phyloP scores from a whole-genome alignment of 1,139 yeast genomes.

The Keqinozyma sinolaborantium region DNA sequence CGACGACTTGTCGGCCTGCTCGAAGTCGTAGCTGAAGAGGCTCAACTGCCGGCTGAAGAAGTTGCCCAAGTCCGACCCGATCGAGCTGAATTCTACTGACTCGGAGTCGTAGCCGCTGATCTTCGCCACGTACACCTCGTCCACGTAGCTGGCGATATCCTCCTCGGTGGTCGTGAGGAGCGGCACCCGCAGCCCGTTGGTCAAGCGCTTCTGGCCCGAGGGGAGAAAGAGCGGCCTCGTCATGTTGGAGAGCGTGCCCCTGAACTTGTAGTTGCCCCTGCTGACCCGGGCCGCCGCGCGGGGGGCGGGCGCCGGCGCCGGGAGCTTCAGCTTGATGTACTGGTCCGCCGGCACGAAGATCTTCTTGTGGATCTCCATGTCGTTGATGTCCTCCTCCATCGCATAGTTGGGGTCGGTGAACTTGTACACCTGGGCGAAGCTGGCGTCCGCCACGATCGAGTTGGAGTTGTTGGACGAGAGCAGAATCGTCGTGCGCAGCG shows the following conservation, averaged over 20 bases:
- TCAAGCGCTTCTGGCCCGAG: conserved; percentile 10
- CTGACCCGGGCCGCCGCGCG: conserved; percentile 13
- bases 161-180: conserved; percentile 22
- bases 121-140: conserved; percentile 17
- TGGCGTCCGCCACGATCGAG: conserved; percentile 32
- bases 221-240: conserved; percentile 14
- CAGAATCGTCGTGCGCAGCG: conserved; percentile 22
- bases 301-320: neutral
- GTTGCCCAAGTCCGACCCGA: conserved; percentile 24
- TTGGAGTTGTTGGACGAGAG: conserved; percentile 42
- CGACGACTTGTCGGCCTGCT: conserved; percentile 1
- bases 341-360: conserved; percentile 40
- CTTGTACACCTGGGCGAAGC: conserved; percentile 32
- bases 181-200: conserved; percentile 10
- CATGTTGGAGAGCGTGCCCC: conserved; percentile 16
- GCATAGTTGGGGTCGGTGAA: conserved; percentile 37
- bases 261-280: conserved; percentile 20
- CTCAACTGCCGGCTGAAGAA: conserved; percentile 24
- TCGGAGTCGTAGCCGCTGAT: conserved; percentile 11
- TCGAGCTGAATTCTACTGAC: conserved; percentile 23
- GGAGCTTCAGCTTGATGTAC: conserved; percentile 22
- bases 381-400: conserved; percentile 25
- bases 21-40: conserved; percentile 20
- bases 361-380: conserved; percentile 34
- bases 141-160: conserved; percentile 25